phyloP scores from a whole-genome alignment of 129 eudicot genomes.

The Lactuca saligna region DNA sequence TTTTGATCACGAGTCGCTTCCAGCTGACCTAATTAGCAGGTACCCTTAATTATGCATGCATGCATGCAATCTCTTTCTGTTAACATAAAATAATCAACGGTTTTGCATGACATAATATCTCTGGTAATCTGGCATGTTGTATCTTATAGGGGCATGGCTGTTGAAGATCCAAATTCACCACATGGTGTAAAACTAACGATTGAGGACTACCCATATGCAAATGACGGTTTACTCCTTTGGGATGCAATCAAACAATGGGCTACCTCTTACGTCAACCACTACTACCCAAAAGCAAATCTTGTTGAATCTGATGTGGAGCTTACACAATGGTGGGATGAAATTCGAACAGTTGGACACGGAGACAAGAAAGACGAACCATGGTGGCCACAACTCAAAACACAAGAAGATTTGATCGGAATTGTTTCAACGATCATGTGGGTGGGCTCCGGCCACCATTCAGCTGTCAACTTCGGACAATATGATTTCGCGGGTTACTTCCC shows the following conservation, averaged over 20 bases:
- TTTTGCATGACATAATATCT: too few species aligned
- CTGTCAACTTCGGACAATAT: slow-evolving; percentile 55
- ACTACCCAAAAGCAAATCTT: slow-evolving; percentile 28
- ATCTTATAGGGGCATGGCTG: slow-evolving; percentile 57
- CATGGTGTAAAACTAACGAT: slow-evolving; percentile 40
- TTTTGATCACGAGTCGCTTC: slow-evolving; percentile 67
- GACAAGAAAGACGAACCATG: slow-evolving; percentile 55
- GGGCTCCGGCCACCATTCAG: slow-evolving; percentile 45
- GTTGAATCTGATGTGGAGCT: slow-evolving; percentile 35
- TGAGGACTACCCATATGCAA: slow-evolving; percentile 54
- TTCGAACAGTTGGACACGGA: slow-evolving; percentile 46
- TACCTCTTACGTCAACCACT: slow-evolving; percentile 35
- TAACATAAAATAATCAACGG: neutral
- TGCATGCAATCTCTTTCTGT: neutral
- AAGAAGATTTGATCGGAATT: slow-evolving; percentile 30
- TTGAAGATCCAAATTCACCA: slow-evolving; percentile 37
- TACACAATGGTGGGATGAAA: slow-evolving; percentile 56
- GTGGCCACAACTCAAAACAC: slow-evolving; percentile 49
- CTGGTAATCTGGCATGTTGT: neutral
- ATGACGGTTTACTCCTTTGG: slow-evolving; percentile 46
- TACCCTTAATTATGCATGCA: slow-evolving; percentile 2
- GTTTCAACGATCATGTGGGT: slow-evolving; percentile 45
- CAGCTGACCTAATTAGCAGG: slow-evolving; percentile 68
- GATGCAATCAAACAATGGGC: slow-evolving; percentile 54
- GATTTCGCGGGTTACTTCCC: slow-evolving; percentile 47